phyloP scores from a whole-genome alignment of 2,329 filamentous ascomycete genomes.

The Colletotrichum godetiae region DNA sequence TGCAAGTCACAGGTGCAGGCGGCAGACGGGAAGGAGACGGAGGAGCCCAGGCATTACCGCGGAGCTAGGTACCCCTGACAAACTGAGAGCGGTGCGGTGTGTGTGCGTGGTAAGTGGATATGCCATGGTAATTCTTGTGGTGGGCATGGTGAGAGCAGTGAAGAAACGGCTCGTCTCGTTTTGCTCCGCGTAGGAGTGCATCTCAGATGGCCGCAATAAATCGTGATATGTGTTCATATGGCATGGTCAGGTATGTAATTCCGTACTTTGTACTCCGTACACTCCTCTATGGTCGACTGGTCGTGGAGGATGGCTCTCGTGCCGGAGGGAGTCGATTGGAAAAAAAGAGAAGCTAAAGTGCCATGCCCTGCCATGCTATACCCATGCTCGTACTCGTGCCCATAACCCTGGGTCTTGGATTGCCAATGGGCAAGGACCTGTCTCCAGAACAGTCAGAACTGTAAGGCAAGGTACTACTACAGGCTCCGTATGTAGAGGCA shows the following conservation, averaged over 20 bases:
- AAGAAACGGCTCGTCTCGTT: slow-evolving; percentile 2
- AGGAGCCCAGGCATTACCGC: background rate
- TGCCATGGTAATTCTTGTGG: background rate
- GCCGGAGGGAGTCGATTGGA: background rate
- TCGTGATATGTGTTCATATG: background rate
- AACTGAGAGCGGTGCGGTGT: background rate
- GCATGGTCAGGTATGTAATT: background rate
- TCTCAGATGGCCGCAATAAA: slow-evolving; percentile 1
- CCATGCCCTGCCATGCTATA: slow-evolving; percentile 21
- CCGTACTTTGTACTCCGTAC: too few relatives aligned
- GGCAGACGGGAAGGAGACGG: background rate
- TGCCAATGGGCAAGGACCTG: slow-evolving; percentile 10
- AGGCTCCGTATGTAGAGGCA: background rate
- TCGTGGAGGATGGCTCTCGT: background rate
- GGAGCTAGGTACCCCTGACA: background rate
- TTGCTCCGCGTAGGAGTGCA: slow-evolving; percentile 16
- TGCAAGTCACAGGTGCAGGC: slow-evolving; percentile 1
- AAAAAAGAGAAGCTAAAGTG: slow-evolving; percentile 10
- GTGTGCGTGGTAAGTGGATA: slow-evolving; percentile 3
- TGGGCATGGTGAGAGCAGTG: background rate
- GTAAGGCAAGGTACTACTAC: background rate
- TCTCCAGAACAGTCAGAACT: slow-evolving; percentile 8
- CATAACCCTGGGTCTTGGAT: slow-evolving; percentile 15
- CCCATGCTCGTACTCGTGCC: slow-evolving; percentile 8
- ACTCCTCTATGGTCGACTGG: too few relatives aligned